These are phyloP conservation scores for Chlorociboria aeruginascens DNA, from an alignment of 495 filamentous ascomycete genomes.

Conservation along the genomic window DNA sequence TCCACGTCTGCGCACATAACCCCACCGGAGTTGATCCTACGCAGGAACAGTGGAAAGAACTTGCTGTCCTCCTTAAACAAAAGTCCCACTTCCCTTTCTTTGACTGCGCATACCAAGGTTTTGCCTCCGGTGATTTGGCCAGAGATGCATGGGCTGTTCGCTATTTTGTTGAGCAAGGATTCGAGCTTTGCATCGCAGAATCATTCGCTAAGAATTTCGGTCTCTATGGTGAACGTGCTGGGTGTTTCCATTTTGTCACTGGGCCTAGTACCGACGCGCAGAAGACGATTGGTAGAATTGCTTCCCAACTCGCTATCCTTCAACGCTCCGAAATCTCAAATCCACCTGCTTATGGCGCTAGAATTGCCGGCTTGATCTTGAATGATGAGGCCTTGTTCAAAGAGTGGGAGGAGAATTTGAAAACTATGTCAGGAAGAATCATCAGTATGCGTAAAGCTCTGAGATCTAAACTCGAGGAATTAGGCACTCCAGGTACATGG, in stretches of 20 bases:
- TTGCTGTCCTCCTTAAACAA: conserved; percentile 59
- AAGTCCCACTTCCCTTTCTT: conserved; percentile 96
- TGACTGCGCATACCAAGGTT: conserved; percentile 96
- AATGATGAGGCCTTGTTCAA: conserved; percentile 74
- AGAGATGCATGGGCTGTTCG: conserved; percentile 83
- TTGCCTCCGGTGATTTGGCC: conserved; percentile 81
- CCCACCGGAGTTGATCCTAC: conserved; percentile 96
- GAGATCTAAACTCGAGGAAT: conserved; percentile 61
- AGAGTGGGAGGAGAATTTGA: conserved; percentile 90
- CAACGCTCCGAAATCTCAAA: conserved; percentile 97
- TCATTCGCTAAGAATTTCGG: conserved; percentile 99
- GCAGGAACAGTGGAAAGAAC: conserved; percentile 83
- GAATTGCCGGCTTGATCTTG: conserved; percentile 70
- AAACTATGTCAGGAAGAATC: conserved; percentile 90
- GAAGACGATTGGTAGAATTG: conserved; percentile 52
- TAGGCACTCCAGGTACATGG: conserved; percentile 83
- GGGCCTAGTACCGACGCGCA: conserved; percentile 53
- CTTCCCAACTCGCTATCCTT: conserved; percentile 83
- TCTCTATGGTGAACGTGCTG: conserved; percentile 90
- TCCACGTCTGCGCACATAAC: conserved; percentile 97
- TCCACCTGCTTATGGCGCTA: conserved; percentile 85
- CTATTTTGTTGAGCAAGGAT: conserved; percentile 87
- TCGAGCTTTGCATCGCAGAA: conserved; percentile 92
- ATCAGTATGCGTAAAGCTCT: conserved; percentile 74
- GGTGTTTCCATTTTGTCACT: conserved; percentile 92